A percentile compares a stretch with the other conserved stretches of the same genome.
Conservation (phyloP, 768 basidiomycete genomes). For the Rhodotorula sphaerocarpa region DNA sequence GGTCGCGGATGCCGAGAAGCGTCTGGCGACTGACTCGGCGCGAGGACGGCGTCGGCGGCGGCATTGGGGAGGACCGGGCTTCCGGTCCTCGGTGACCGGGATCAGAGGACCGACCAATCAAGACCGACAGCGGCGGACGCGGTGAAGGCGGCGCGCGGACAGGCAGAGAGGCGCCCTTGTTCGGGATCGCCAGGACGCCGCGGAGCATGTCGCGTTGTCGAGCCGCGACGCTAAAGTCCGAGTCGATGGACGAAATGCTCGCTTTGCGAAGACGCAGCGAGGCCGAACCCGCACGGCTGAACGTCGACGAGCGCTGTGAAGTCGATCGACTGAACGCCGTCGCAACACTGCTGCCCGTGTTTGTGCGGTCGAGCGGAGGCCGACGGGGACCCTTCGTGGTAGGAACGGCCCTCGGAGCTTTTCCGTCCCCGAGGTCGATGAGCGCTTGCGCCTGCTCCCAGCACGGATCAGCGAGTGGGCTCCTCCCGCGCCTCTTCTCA, state of each 20-base stretch:
- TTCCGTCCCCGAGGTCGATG: slow-evolving; percentile 37
- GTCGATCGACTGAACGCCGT: too few species aligned
- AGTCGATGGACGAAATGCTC: slow-evolving; percentile 18
- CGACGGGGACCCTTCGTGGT: too few species aligned
- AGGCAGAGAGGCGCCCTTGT: slow-evolving; percentile 28
- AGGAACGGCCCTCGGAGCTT: too few species aligned
- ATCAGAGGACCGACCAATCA: background rate
- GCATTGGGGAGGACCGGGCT: background rate
- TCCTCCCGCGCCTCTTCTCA: background rate
- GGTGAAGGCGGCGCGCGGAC: slow-evolving; percentile 15
- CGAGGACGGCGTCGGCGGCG: background rate
- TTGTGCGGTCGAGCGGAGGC: too few species aligned
- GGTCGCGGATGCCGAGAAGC: slow-evolving; percentile 28
- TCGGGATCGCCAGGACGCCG: slow-evolving; percentile 12
- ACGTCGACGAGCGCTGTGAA: too few species aligned
- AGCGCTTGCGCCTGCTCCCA: slow-evolving; percentile 39
- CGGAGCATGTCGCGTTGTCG: slow-evolving; percentile 33
- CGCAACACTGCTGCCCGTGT: too few species aligned
- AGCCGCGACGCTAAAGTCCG: slow-evolving; percentile 21
- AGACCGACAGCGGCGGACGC: slow-evolving; percentile 6
- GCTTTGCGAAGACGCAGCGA: background rate
- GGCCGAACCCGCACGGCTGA: background rate
- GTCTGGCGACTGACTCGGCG: slow-evolving; percentile 22
- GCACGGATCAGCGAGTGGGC: slow-evolving; percentile 2
- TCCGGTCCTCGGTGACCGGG: too few species aligned